phyloP scores from a whole-genome alignment of 2,329 filamentous ascomycete species.

The Neoarthrinium moseri region DNA sequence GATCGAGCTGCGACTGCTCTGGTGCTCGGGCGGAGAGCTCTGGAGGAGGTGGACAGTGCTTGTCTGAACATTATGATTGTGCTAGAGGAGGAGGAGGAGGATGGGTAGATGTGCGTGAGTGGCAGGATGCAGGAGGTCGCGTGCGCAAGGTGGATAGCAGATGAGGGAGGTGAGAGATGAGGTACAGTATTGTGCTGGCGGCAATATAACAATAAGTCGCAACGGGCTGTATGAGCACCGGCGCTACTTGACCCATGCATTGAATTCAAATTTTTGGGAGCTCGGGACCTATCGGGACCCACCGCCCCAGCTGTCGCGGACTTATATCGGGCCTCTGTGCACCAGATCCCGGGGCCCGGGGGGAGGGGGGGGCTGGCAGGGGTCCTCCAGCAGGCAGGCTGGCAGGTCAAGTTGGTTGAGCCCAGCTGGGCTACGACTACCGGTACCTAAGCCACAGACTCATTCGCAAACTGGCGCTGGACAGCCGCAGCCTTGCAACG shows the following conservation, averaged over 20 bases:
- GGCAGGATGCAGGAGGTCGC: no score
- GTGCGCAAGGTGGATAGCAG: neutral
- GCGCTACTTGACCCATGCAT: no score
- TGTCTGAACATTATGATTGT: conserved; percentile 27
- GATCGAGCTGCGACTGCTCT: conserved; percentile 49
- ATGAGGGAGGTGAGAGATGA: neutral
- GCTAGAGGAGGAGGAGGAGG: neutral
- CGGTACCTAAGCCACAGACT: no score
- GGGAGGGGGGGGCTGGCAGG: no score
- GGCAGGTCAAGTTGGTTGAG: no score
- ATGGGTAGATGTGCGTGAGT: neutral
- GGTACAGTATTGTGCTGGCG: no score
- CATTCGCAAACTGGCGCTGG: no score
- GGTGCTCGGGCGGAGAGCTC: conserved; percentile 25
- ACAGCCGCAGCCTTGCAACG: conserved; percentile 3
- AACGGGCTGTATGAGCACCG: no score
- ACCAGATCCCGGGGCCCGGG: no score
- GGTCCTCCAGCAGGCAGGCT: no score
- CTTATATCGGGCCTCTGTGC: conserved; percentile 4
- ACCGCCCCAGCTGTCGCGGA: conserved; percentile 3
- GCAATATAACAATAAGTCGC: no score
- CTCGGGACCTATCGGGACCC: conserved; percentile 4
- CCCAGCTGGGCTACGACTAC: no score
- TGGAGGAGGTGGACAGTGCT: conserved; percentile 25
- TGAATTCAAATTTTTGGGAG: conserved; percentile 3